Evolutionary conservation across 169 alveolate genomes (phyloP).

Genomic region (Plasmodium gonderi): DNA sequence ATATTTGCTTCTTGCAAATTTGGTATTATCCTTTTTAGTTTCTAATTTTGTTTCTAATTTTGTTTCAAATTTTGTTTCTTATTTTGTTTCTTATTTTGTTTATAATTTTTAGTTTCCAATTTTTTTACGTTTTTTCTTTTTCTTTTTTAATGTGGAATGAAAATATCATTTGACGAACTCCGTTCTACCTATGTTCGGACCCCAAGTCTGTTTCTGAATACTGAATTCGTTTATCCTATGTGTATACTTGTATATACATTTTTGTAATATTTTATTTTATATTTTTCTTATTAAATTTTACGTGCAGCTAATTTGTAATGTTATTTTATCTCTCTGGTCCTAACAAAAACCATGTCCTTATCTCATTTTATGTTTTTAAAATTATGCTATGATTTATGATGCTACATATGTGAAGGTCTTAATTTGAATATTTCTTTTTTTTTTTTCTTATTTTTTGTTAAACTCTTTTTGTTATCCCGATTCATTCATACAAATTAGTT

Average conservation of each 20-base stretch:
- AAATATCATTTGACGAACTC: not conserved
- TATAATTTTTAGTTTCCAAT: not conserved
- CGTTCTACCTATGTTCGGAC: not conserved
- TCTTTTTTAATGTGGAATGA: not conserved
- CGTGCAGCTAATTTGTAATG: not conserved
- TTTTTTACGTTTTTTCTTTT: not conserved
- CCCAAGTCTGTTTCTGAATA: not conserved
- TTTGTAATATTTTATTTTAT: not conserved
- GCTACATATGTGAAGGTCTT: no score
- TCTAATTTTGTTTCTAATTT: not conserved
- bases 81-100: not conserved
- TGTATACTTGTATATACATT: not conserved
- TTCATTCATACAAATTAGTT: not conserved
- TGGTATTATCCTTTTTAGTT: not conserved
- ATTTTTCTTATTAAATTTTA: not conserved
- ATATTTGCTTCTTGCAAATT: not conserved
- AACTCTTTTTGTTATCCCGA: not conserved
- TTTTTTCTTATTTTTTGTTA: no score
- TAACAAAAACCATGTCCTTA: not conserved
- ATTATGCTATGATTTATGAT: no score
- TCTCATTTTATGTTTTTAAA: not conserved
- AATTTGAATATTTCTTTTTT: no score
- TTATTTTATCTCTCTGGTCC: not conserved
- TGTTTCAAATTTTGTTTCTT: not conserved
- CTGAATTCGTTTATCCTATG: not conserved